phyloP scores from a whole-genome alignment of 257 asterid genomes.

The Nicotiana sylvestris region DNA sequence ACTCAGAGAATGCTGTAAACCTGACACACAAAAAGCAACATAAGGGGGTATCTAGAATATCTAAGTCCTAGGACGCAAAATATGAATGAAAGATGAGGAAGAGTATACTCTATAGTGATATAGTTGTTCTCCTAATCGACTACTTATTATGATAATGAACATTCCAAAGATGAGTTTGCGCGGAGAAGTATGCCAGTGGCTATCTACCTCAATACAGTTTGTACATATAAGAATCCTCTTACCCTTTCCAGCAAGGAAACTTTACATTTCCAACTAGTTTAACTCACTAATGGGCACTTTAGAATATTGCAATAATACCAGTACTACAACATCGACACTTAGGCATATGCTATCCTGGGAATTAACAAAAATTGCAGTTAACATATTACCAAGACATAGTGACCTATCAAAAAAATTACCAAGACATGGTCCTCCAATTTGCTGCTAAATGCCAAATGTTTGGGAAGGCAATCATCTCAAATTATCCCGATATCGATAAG shows the following conservation, averaged over 20 bases:
- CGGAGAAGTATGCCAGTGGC: not conserved
- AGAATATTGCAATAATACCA: not conserved
- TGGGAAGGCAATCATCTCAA: too few relatives aligned
- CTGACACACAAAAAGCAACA: slow-evolving; percentile 39
- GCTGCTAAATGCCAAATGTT: too few relatives aligned
- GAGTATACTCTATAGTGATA: too few relatives aligned
- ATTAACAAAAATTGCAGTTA: not conserved
- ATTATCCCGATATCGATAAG: too few relatives aligned
- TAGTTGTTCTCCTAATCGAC: too few relatives aligned
- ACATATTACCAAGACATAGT: not conserved
- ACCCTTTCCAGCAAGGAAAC: not conserved
- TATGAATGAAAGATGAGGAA: too few relatives aligned
- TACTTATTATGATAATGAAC: too few relatives aligned
- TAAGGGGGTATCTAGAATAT: not conserved
- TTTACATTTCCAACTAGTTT: not conserved
- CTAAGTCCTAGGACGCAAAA: too few relatives aligned
- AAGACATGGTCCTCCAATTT: too few relatives aligned
- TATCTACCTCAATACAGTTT: not conserved
- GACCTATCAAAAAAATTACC: too few relatives aligned
- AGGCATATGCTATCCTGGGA: not conserved
- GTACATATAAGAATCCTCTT: not conserved
- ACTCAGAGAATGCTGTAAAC: slow-evolving; percentile 88
- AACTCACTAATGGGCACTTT: not conserved
- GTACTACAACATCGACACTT: not conserved
- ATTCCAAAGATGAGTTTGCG: not conserved